These are phyloP conservation scores for Vanderwaltozyma verrucispora DNA, from an alignment of 805 yeast genomes.

Conservation along the genomic window DNA sequence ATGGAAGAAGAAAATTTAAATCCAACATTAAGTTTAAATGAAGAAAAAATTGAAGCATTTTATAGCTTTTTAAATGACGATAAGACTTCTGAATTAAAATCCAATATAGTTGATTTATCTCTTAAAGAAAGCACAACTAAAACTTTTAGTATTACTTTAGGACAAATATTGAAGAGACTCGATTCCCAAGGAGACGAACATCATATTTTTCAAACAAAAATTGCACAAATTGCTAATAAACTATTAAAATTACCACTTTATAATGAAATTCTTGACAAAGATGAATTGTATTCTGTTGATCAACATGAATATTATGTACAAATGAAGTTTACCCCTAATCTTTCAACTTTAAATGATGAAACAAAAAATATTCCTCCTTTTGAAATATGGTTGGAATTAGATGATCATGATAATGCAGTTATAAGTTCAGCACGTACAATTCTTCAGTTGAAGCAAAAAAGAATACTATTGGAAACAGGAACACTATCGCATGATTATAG, in stretches of 20 bases:
- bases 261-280: conserved; percentile 5
- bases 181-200: background rate
- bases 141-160: conserved; percentile 19
- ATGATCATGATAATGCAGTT: conserved; percentile 18
- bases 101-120: conserved; percentile 3
- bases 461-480: conserved; percentile 18
- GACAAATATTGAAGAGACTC: conserved; percentile 12
- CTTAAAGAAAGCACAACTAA: conserved; percentile 3
- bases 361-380: conserved; percentile 11
- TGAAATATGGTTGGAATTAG: conserved; percentile 25
- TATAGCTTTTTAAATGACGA: conserved; percentile 8
- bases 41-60: conserved; percentile 11
- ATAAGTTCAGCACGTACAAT: conserved; percentile 16
- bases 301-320: conserved; percentile 25
- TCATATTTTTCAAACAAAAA: conserved; percentile 17
- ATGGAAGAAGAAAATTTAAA: no score
- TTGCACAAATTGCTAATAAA: conserved; percentile 16
- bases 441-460: conserved; percentile 12
- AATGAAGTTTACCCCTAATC: conserved; percentile 16
- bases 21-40: background rate
- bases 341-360: conserved; percentile 2
- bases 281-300: conserved; percentile 15
- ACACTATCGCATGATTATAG: conserved; percentile 18
- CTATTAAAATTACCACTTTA: conserved; percentile 15
- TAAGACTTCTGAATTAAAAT: background rate